These are phyloP conservation scores for Rhizopus sp. DNA, from an alignment of 371 early-diverging fungal species.

Conservation along the genomic window DNA sequence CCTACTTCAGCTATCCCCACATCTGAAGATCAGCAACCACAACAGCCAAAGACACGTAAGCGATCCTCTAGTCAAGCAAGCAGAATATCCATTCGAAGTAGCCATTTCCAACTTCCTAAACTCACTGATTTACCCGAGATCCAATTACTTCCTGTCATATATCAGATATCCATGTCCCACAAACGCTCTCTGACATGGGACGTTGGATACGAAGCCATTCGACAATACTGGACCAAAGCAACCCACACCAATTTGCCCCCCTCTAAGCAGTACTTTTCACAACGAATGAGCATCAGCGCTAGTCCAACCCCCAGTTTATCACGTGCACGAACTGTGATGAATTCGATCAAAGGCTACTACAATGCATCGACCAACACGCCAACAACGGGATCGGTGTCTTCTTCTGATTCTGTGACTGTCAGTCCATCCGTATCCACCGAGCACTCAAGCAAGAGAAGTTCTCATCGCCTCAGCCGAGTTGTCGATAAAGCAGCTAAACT, in stretches of 20 bases:
- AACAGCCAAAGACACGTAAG: slow-evolving; percentile 4
- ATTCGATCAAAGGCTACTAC: slow-evolving; percentile 30
- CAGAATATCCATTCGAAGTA: slow-evolving; percentile 17
- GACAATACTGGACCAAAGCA: slow-evolving; percentile 47
- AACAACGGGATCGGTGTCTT: slow-evolving; percentile 1
- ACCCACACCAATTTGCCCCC: slow-evolving; percentile 30
- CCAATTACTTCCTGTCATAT: slow-evolving; percentile 36
- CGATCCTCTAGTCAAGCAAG: slow-evolving; percentile 21
- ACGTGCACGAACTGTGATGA: slow-evolving; percentile 54
- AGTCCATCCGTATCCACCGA: slow-evolving; percentile 14
- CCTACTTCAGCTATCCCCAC: neutral
- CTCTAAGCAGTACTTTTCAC: slow-evolving; percentile 31
- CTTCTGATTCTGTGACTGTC: slow-evolving; percentile 26
- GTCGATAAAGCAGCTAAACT: slow-evolving; percentile 44
- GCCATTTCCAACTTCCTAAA: neutral
- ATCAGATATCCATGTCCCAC: slow-evolving; percentile 32
- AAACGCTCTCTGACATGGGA: slow-evolving; percentile 40
- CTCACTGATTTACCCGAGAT: slow-evolving; percentile 6
- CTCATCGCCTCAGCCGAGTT: slow-evolving; percentile 39
- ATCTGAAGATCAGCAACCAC: slow-evolving; percentile 1
- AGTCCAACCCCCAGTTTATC: slow-evolving; percentile 22
- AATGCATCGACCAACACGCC: neutral
- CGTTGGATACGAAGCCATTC: slow-evolving; percentile 44
- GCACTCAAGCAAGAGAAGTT: slow-evolving; percentile 29
- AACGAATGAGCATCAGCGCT: neutral